Evolutionary conservation across 768 basidiomycete genomes (phyloP).

Genomic region (Pilatotrama ljubarskyi): DNA sequence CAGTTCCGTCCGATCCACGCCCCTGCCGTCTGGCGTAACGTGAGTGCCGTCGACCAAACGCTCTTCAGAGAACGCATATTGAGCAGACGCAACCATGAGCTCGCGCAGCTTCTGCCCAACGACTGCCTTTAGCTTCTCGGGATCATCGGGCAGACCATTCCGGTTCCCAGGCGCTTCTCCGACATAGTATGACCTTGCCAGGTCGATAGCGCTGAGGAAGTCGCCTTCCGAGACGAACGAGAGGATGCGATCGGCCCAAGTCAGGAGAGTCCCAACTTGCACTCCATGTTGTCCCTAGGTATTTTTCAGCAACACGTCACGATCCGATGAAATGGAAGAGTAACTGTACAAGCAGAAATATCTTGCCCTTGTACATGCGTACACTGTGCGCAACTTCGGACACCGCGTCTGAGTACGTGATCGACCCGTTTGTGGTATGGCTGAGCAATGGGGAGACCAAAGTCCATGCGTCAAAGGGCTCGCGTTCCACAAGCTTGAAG

Average conservation of each 20-base stretch:
- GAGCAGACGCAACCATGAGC: conserved; percentile 84
- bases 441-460: conserved; percentile 56
- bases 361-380: conserved; percentile 82
- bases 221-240: conserved; percentile 81
- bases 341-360: conserved; percentile 90
- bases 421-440: conserved; percentile 46
- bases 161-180: conserved; percentile 82
- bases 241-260: conserved; percentile 94
- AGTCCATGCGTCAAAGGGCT: conserved; percentile 54
- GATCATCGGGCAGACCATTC: conserved; percentile 78
- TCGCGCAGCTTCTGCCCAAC: conserved; percentile 78
- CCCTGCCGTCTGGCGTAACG: conserved; percentile 74
- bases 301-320: conserved; percentile 2
- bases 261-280: conserved; percentile 80
- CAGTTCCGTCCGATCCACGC: conserved; percentile 87
- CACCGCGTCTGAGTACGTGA: conserved; percentile 50
- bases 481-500: conserved; percentile 60
- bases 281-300: conserved; percentile 62
- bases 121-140: conserved; percentile 53
- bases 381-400: conserved; percentile 68
- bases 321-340: too few species aligned
- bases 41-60: conserved; percentile 91
- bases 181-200: conserved; percentile 79
- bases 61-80: conserved; percentile 93
- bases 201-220: conserved; percentile 87